Conservation (phyloP, 495 filamentous ascomycete genomes). For the Amphirosellinia nigrospora region DNA sequence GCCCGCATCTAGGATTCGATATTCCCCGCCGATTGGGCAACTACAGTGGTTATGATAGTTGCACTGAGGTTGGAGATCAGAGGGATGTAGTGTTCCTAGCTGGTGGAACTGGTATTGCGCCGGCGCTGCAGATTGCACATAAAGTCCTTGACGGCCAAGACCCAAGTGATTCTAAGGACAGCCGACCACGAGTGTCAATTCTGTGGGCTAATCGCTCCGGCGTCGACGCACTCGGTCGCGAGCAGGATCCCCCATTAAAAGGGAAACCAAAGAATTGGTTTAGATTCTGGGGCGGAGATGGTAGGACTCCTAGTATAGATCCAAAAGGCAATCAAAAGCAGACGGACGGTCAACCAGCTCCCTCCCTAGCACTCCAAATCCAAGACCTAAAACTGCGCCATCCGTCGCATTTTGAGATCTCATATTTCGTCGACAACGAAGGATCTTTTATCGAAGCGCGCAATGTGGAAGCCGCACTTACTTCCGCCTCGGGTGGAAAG, state of each 20-base stretch:
- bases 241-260: not conserved
- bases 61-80: not conserved
- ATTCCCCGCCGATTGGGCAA: conserved; percentile 52
- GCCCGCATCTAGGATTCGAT: conserved; percentile 76
- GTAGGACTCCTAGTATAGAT: not conserved
- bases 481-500: conserved; percentile 2
- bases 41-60: not conserved
- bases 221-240: conserved; percentile 40
- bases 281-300: conserved; percentile 8
- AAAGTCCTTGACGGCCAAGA: conserved; percentile 56
- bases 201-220: conserved; percentile 52
- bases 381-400: conserved; percentile 62
- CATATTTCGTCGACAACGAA: conserved; percentile 84
- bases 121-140: conserved; percentile 79
- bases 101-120: conserved; percentile 92
- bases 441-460: conserved; percentile 63
- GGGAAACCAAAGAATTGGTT: conserved; percentile 13
- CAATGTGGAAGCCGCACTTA: conserved; percentile 45
- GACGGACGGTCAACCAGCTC: not conserved
- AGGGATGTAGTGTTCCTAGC: conserved; percentile 77
- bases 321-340: not conserved
- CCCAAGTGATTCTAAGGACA: conserved; percentile 38
- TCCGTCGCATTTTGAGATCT: conserved; percentile 61
- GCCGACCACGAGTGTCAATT: conserved; percentile 32
- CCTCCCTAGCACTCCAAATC: conserved; percentile 65